These are phyloP conservation scores for Colletotrichum endophyticum DNA, from an alignment of 2,329 filamentous ascomycete genomes.

Conservation along the genomic window DNA sequence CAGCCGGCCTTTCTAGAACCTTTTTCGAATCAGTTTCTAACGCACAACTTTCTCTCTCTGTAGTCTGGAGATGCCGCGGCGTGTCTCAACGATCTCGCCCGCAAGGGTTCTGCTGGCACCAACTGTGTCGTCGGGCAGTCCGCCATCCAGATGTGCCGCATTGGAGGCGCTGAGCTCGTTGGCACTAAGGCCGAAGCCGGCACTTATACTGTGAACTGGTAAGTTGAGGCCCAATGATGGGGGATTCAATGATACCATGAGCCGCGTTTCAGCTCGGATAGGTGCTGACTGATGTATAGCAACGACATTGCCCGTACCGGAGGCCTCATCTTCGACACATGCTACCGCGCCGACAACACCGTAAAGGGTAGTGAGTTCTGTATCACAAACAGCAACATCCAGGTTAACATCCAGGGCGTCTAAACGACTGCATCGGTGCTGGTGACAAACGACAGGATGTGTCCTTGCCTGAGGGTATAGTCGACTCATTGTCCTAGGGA, in stretches of 20 bases:
- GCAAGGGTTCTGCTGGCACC: not conserved
- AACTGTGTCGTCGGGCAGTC: not conserved
- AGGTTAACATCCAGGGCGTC: not conserved
- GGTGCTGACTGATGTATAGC: not conserved
- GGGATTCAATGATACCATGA: not conserved
- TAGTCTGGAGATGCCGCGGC: not conserved
- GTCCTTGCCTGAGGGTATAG: fast-evolving
- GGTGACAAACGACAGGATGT: fast-evolving
- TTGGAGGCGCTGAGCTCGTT: not conserved
- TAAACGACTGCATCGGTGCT: not conserved
- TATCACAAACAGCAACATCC: not conserved
- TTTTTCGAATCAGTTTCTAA: too few relatives aligned
- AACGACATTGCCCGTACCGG: not conserved
- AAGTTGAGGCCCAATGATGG: not conserved
- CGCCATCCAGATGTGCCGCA: not conserved
- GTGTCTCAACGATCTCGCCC: not conserved
- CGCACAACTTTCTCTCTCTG: not conserved
- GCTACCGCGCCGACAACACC: not conserved
- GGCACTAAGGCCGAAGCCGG: not conserved
- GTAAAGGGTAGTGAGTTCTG: not conserved
- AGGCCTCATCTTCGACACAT: not conserved
- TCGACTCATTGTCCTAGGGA: fast-evolving
- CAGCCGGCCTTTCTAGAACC: too few relatives aligned
- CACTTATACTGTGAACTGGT: not conserved
- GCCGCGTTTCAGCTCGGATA: fast-evolving